Evolutionary conservation across 306 rosid genomes (phyloP).

Genomic region (Lablab purpureus): DNA sequence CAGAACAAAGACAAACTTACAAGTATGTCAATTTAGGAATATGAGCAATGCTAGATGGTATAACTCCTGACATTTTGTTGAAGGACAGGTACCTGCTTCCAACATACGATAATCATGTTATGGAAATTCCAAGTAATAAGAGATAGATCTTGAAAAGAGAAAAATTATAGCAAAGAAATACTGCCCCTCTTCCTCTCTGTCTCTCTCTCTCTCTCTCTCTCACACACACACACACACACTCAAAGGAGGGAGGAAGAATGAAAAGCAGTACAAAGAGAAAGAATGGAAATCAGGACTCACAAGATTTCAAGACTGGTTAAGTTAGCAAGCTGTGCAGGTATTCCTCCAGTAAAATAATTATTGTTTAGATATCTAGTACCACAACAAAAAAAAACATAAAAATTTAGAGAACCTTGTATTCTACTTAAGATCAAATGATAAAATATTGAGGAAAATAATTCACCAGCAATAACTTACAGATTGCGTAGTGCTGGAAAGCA

Average conservation of each 20-base stretch:
- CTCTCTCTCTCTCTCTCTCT: background rate
- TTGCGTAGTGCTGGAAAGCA: slow-evolving; percentile 95
- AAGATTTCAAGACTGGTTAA: slow-evolving; percentile 91
- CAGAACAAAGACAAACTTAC: slow-evolving; percentile 66
- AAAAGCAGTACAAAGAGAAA: background rate
- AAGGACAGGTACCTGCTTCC: slow-evolving; percentile 82
- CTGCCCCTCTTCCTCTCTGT: background rate
- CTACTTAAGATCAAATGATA: slow-evolving; percentile 8
- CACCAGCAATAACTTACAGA: slow-evolving; percentile 66
- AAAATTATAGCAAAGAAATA: slow-evolving; percentile 10
- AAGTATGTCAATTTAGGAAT: slow-evolving; percentile 86
- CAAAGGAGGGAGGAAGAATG: background rate
- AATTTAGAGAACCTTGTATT: slow-evolving; percentile 17
- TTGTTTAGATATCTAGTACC: slow-evolving; percentile 80
- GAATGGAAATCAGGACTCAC: slow-evolving; percentile 57
- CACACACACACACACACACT: background rate
- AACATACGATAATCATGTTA: slow-evolving; percentile 42
- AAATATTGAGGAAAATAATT: slow-evolving; percentile 13
- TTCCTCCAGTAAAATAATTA: slow-evolving; percentile 94
- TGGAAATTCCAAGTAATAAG: slow-evolving; percentile 3
- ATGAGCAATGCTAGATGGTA: slow-evolving; percentile 85
- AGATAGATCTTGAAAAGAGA: slow-evolving; percentile 15
- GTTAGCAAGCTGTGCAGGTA: slow-evolving; percentile 95
- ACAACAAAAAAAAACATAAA: slow-evolving; percentile 33
- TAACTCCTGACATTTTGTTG: slow-evolving; percentile 93